Evolutionary conservation across 345 rosid genomes (phyloP).

Genomic region (Linum trigynum): DNA sequence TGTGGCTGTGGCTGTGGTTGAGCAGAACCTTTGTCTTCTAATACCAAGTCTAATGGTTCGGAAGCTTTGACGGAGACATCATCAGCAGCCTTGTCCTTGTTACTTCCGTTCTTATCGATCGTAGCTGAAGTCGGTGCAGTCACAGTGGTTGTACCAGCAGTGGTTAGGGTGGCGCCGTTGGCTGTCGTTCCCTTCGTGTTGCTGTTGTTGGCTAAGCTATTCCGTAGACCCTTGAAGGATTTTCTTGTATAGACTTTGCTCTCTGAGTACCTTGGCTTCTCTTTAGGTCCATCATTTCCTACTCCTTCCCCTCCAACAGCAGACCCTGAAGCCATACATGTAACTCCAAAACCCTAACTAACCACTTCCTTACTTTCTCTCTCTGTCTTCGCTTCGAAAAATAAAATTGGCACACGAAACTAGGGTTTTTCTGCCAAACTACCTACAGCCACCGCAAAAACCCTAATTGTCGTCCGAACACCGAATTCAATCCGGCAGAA

Average conservation of each 20-base stretch:
- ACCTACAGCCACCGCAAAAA: slow-evolving; percentile 12
- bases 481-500: slow-evolving; percentile 7
- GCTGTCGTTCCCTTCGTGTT: not conserved
- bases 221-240: slow-evolving; percentile 45
- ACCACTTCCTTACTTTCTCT: not conserved
- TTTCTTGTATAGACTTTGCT: slow-evolving; percentile 76
- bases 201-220: slow-evolving; percentile 14
- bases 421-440: slow-evolving; percentile 17
- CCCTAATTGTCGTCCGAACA: slow-evolving; percentile 16
- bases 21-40: not conserved
- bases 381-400: not conserved
- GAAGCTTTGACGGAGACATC: not conserved
- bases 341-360: slow-evolving; percentile 36
- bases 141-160: not conserved
- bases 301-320: slow-evolving; percentile 42
- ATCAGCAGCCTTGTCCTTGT: not conserved
- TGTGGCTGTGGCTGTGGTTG: not conserved
- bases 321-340: slow-evolving; percentile 95
- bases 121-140: not conserved
- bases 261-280: slow-evolving; percentile 52
- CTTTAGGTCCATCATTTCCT: slow-evolving; percentile 44
- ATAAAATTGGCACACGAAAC: not conserved
- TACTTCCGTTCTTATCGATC: not conserved
- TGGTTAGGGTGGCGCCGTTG: slow-evolving; percentile 6
- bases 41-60: not conserved